These are phyloP conservation scores for Trypanosoma vivax DNA, from an alignment of 208 protist genomes.

Conservation along the genomic window DNA sequence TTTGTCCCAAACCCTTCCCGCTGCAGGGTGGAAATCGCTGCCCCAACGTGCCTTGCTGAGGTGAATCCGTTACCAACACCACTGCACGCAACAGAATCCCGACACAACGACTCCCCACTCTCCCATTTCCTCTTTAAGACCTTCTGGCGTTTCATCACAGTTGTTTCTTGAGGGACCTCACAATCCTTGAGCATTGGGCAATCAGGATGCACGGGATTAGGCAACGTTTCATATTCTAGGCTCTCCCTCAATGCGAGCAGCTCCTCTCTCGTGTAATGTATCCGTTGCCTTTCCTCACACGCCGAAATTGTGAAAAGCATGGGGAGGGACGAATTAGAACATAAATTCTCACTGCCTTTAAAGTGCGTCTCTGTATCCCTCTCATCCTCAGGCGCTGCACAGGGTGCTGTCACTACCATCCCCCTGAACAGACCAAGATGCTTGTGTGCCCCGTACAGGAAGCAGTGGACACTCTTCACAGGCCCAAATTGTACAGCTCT, in stretches of 20 bases:
- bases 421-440: no score
- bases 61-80: no score
- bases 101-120: not conserved
- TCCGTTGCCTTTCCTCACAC: not conserved
- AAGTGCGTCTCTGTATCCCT: no score
- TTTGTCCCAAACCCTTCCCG: slow-evolving; percentile 27
- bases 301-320: not conserved
- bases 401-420: no score
- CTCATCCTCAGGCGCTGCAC: no score
- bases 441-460: no score
- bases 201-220: slow-evolving; percentile 8
- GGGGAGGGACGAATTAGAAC: not conserved
- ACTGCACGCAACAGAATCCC: not conserved
- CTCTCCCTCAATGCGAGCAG: slow-evolving; percentile 8
- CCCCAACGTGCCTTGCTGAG: slow-evolving; percentile 40
- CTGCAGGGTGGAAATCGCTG: not conserved
- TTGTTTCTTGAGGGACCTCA: slow-evolving; percentile 11
- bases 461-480: no score
- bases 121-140: no score
- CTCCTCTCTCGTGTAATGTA: slow-evolving; percentile 14
- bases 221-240: not conserved
- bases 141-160: slow-evolving; percentile 11
- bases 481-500: no score
- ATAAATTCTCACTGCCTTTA: no score
- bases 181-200: slow-evolving; percentile 18